Evolutionary conservation across 805 yeast genomes (phyloP).

Genomic region (Blastobotrys chiropterorum): DNA sequence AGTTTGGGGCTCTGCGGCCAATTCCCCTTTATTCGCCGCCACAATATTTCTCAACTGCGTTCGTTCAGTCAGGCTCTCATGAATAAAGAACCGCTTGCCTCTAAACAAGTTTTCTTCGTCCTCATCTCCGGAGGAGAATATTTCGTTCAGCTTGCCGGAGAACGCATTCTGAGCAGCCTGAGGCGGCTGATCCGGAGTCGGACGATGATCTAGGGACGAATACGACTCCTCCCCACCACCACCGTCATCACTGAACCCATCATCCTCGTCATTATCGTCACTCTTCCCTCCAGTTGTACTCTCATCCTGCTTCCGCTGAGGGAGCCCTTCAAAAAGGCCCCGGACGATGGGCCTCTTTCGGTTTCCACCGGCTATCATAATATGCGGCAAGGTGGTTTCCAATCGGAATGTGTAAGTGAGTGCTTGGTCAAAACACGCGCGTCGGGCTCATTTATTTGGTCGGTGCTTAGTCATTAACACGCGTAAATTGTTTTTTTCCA

Average conservation of each 20-base stretch:
- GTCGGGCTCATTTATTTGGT: not conserved
- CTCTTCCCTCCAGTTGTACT: not conserved
- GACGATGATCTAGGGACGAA: not conserved
- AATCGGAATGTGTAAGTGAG: not conserved
- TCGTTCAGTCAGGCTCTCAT: not conserved
- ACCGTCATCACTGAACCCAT: not conserved
- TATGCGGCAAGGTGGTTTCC: not conserved
- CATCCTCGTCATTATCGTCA: not conserved
- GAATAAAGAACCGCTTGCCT: not conserved
- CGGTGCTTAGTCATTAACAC: not conserved
- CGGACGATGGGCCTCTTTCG: not conserved
- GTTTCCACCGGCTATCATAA: not conserved
- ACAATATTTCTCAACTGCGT: not conserved
- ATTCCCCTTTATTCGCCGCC: not conserved
- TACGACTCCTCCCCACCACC: not conserved
- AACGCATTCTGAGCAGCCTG: not conserved
- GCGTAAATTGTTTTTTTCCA: not conserved
- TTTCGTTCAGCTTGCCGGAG: not conserved
- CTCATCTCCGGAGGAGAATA: not conserved
- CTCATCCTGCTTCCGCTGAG: not conserved
- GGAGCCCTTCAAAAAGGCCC: not conserved
- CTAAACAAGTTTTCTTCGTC: not conserved
- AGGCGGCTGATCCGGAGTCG: not conserved
- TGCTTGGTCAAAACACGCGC: not conserved
- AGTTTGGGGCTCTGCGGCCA: not conserved